Conservation (phyloP, 2,329 filamentous ascomycete species). For the Nemania abortiva region DNA sequence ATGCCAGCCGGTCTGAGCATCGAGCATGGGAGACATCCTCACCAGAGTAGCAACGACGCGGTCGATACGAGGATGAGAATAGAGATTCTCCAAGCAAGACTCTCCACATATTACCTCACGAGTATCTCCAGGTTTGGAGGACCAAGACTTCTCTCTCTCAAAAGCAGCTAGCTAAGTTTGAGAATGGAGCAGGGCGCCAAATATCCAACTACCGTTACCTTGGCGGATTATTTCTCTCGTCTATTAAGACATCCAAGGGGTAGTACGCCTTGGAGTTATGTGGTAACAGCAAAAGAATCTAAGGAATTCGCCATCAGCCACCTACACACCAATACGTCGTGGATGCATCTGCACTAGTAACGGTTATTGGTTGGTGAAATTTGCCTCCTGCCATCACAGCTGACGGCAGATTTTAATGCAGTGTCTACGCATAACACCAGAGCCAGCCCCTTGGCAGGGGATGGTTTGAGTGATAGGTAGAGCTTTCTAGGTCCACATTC, state of each 20-base stretch:
- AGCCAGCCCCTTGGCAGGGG: not conserved
- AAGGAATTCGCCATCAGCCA: not conserved
- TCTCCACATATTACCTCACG: conserved; percentile 1
- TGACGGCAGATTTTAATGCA: conserved; percentile 31
- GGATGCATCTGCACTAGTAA: conserved; percentile 1
- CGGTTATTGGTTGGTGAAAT: conserved; percentile 8
- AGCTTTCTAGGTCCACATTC: not conserved
- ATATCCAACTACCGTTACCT: conserved; percentile 5
- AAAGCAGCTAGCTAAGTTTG: conserved; percentile 7
- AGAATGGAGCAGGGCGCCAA: conserved; percentile 7
- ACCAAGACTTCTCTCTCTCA: not conserved
- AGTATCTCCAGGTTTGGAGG: not conserved
- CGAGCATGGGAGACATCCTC: conserved; percentile 3
- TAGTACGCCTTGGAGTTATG: not conserved
- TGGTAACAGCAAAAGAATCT: not conserved
- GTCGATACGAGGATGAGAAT: not conserved
- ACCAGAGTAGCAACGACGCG: conserved; percentile 8
- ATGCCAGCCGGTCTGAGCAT: conserved; percentile 4
- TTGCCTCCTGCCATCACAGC: conserved; percentile 13
- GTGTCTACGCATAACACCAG: not conserved
- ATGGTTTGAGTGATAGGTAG: not conserved
- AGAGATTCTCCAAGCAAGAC: conserved; percentile 1
- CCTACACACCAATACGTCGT: not conserved
- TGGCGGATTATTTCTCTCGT: not conserved
- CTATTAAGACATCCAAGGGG: not conserved